Percentiles rank a stretch among this genome's conserved stretches.
Conservation (phyloP, 306 rosid genomes). For the Canavalia ensiformis region DNA sequence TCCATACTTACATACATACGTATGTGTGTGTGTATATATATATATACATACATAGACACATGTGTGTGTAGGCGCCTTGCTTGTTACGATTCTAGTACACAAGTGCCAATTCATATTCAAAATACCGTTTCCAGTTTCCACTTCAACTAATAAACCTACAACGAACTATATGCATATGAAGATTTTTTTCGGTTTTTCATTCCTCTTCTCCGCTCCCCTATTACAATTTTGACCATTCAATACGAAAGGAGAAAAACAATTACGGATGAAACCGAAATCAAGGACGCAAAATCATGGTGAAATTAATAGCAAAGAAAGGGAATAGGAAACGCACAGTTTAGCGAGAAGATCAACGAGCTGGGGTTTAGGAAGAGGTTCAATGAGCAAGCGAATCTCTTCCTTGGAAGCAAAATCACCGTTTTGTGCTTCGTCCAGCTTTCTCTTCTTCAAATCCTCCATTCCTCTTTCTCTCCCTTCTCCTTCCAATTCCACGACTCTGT, state of each 20-base stretch:
- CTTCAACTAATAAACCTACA: background rate
- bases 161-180: background rate
- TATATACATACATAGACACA: too few relatives aligned
- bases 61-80: too few relatives aligned
- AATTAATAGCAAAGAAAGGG: background rate
- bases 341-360: constrained; percentile 84
- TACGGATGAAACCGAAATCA: background rate
- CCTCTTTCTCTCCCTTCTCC: background rate
- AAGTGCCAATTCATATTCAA: background rate
- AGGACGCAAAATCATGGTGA: background rate
- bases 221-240: background rate
- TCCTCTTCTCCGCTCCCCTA: background rate
- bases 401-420: constrained; percentile 49
- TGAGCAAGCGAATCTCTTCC: constrained; percentile 68
- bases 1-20: too few relatives aligned
- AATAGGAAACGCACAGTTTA: constrained; percentile 61
- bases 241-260: background rate
- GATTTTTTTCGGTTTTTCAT: background rate
- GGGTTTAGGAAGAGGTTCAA: constrained; percentile 76
- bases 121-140: background rate
- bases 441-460: constrained; percentile 83
- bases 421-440: constrained; percentile 66
- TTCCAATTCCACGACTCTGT: background rate
- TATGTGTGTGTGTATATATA: too few relatives aligned
- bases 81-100: background rate